phyloP scores from a whole-genome alignment of 1,139 yeast species.

The Lodderomyces margitis region DNA sequence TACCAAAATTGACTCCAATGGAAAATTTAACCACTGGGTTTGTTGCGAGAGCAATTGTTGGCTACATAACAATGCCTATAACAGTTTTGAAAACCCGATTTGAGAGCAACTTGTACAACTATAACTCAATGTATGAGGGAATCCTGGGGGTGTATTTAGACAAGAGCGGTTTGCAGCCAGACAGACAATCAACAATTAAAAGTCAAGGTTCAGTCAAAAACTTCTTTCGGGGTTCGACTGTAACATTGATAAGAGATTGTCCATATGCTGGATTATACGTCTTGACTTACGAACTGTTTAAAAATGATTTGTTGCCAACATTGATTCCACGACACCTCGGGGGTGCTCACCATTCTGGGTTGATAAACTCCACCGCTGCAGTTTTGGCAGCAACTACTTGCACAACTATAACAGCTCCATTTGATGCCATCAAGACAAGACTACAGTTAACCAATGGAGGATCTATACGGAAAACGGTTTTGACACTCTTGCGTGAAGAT shows the following conservation, averaged over 20 bases:
- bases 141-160: conserved; percentile 50
- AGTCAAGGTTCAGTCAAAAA: conserved; percentile 46
- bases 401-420: conserved; percentile 88
- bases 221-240: conserved; percentile 83
- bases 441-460: conserved; percentile 56
- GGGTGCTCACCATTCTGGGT: conserved; percentile 36
- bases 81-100: conserved; percentile 89
- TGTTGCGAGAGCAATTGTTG: conserved; percentile 75
- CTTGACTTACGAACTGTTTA: conserved; percentile 74
- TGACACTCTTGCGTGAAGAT: conserved; percentile 41
- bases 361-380: conserved; percentile 71
- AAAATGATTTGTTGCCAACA: conserved; percentile 35
- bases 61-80: conserved; percentile 94
- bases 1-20: conserved; percentile 70
- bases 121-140: conserved; percentile 66
- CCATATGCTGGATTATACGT: conserved; percentile 96
- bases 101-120: conserved; percentile 74
- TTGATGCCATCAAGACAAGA: conserved; percentile 90
- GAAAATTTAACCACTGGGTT: conserved; percentile 81
- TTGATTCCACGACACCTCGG: conserved; percentile 10
- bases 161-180: conserved; percentile 15
- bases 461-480: conserved; percentile 29
- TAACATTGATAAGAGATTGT: conserved; percentile 87
- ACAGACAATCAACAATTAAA: background rate
- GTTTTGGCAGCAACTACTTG: conserved; percentile 74